These are phyloP conservation scores for Penicillium sp. DNA, from an alignment of 2,329 filamentous ascomycete species.

Conservation along the genomic window DNA sequence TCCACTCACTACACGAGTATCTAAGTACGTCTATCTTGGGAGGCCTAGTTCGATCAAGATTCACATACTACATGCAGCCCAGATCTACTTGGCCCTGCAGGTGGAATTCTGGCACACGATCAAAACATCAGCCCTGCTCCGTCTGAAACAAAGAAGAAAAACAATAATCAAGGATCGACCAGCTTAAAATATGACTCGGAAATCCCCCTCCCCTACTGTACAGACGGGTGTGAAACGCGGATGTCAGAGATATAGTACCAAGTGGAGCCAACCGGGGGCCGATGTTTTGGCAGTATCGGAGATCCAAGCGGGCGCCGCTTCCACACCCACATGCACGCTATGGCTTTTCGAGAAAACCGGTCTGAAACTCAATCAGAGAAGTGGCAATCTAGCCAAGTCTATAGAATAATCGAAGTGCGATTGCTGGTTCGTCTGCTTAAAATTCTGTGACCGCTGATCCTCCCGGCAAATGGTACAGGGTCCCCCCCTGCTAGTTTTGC, in stretches of 20 bases:
- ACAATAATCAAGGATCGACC: background rate
- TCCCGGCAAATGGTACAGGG: constrained; percentile 2
- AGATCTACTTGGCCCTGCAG: background rate
- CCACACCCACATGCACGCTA: background rate
- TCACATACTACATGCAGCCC: background rate
- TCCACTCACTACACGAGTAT: background rate
- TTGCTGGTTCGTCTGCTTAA: background rate
- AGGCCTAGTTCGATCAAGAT: background rate
- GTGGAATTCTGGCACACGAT: constrained; percentile 1
- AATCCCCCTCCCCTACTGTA: background rate
- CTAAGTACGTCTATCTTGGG: background rate
- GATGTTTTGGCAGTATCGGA: background rate
- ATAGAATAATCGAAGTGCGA: background rate
- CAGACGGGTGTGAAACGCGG: constrained; percentile 19
- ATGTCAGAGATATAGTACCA: constrained; percentile 20
- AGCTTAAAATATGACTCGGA: background rate
- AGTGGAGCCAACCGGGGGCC: constrained; percentile 9
- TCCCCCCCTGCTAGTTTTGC: background rate
- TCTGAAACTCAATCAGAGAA: constrained; percentile 1
- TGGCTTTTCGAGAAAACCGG: background rate
- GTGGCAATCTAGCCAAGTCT: background rate
- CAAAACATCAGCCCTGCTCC: background rate
- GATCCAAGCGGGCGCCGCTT: background rate
- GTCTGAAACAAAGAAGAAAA: background rate
- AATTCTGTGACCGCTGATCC: constrained; percentile 1